These are phyloP conservation scores for Eutrema japonicum DNA, from an alignment of 345 rosid genomes.

Conservation along the genomic window DNA sequence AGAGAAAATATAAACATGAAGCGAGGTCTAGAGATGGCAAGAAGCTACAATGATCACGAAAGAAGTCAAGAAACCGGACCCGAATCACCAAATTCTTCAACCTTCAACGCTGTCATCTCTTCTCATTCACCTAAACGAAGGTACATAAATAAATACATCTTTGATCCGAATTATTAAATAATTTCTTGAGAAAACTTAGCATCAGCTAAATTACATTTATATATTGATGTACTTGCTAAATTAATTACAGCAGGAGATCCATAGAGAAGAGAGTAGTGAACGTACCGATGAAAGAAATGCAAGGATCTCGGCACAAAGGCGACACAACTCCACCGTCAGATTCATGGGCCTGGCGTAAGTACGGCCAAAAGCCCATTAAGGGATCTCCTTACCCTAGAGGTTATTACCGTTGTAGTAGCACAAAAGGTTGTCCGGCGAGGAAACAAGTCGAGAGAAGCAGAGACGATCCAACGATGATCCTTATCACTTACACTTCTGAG, in stretches of 20 bases:
- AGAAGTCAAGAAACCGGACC: constrained; percentile 58
- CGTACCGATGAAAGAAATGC: constrained; percentile 81
- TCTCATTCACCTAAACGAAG: constrained; percentile 67
- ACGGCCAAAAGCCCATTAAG: constrained; percentile 98
- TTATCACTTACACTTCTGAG: constrained; percentile 84
- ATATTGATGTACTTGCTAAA: constrained; percentile 9
- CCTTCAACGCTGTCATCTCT: constrained; percentile 46
- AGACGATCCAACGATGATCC: constrained; percentile 78
- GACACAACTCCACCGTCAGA: constrained; percentile 85
- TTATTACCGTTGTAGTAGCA: constrained; percentile 93
- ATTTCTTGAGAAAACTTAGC: neutral
- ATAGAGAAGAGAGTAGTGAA: constrained; percentile 77
- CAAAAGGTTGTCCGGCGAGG: constrained; percentile 96
- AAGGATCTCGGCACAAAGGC: constrained; percentile 73
- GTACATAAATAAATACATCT: constrained; percentile 40
- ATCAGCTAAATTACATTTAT: neutral
- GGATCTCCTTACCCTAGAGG: constrained; percentile 98
- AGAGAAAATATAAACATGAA: constrained; percentile 38
- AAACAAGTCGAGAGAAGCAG: constrained; percentile 97
- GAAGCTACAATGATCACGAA: constrained; percentile 47
- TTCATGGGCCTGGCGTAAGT: constrained; percentile 99
- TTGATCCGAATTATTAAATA: neutral
- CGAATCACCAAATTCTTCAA: constrained; percentile 60
- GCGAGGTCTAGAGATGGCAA: constrained; percentile 45
- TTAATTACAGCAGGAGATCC: constrained; percentile 56